These are phyloP conservation scores for Aspergillus sp. DNA, from an alignment of 2,329 filamentous ascomycete genomes.

Conservation along the genomic window DNA sequence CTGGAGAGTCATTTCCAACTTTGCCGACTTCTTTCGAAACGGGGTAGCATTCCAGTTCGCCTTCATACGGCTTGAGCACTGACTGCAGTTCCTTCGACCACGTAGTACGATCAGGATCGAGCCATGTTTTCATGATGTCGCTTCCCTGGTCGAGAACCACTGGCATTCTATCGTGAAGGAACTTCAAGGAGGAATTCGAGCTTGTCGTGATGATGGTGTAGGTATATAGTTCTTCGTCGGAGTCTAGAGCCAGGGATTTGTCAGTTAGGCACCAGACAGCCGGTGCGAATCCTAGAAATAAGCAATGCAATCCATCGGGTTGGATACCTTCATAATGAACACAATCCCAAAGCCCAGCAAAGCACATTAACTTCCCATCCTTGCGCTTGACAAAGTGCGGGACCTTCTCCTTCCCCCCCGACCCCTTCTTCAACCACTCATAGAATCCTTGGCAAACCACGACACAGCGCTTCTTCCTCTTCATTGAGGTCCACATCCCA, in stretches of 20 bases:
- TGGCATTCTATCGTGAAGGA: constrained; percentile 92
- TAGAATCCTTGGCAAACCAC: constrained; percentile 89
- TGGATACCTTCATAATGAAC: constrained; percentile 61
- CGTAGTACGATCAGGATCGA: constrained; percentile 61
- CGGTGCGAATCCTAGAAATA: too few species aligned
- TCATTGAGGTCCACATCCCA: constrained; percentile 91
- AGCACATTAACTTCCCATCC: constrained; percentile 76
- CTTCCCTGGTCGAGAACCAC: constrained; percentile 76
- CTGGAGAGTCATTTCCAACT: constrained; percentile 80
- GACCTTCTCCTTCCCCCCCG: constrained; percentile 65
- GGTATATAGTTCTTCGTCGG: constrained; percentile 65
- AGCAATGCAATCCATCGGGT: too few species aligned
- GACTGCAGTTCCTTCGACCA: constrained; percentile 75
- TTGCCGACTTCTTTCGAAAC: constrained; percentile 88
- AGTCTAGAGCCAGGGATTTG: constrained; percentile 33
- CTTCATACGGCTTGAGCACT: constrained; percentile 68
- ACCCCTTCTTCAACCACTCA: constrained; percentile 80
- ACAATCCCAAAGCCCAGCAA: constrained; percentile 88
- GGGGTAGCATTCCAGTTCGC: constrained; percentile 74
- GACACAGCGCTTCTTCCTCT: constrained; percentile 77
- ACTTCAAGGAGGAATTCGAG: constrained; percentile 72
- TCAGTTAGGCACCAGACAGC: background rate
- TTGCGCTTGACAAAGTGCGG: constrained; percentile 77
- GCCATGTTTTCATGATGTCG: constrained; percentile 62
- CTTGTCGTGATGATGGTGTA: constrained; percentile 92